Evolutionary conservation across 148 eudicot species (phyloP).

Genomic region (Simmondsia chinensis): DNA sequence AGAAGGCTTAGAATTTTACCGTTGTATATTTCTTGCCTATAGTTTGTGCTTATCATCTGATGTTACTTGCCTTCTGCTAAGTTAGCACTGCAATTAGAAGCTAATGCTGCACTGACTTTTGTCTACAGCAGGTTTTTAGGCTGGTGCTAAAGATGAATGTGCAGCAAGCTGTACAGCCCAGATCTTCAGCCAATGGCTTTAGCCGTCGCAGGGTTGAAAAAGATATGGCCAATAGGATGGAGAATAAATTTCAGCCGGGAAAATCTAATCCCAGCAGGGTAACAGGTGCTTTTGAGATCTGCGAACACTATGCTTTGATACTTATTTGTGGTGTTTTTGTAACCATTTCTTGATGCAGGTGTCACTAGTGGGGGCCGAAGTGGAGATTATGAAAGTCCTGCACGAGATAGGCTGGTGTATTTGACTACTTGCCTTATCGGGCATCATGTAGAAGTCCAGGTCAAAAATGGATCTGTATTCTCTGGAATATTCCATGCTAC

Average conservation of each 20-base stretch:
- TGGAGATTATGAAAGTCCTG: conserved; percentile 35
- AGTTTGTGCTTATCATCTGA: no score
- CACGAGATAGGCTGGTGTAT: conserved; percentile 64
- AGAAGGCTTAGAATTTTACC: no score
- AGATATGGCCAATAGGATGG: conserved; percentile 41
- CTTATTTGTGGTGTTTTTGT: conserved; percentile 7
- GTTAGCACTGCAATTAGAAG: neutral
- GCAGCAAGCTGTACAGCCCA: conserved; percentile 60
- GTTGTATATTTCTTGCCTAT: no score
- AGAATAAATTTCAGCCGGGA: conserved; percentile 52
- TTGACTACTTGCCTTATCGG: conserved; percentile 75
- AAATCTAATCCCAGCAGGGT: conserved; percentile 38
- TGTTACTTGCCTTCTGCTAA: no score
- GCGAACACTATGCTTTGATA: conserved; percentile 1
- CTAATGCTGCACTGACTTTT: neutral
- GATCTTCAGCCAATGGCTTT: conserved; percentile 65
- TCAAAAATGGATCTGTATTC: conserved; percentile 71
- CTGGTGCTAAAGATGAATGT: conserved; percentile 45
- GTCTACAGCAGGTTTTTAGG: conserved; percentile 9
- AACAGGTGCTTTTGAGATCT: conserved; percentile 34
- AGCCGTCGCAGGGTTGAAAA: conserved; percentile 51
- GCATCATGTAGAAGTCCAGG: conserved; percentile 88
- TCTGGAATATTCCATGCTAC: conserved; percentile 83
- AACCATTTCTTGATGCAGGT: conserved; percentile 22
- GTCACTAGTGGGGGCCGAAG: conserved; percentile 22